These are phyloP conservation scores for Pleurotus djamor DNA, from an alignment of 768 basidiomycete species.

Conservation along the genomic window DNA sequence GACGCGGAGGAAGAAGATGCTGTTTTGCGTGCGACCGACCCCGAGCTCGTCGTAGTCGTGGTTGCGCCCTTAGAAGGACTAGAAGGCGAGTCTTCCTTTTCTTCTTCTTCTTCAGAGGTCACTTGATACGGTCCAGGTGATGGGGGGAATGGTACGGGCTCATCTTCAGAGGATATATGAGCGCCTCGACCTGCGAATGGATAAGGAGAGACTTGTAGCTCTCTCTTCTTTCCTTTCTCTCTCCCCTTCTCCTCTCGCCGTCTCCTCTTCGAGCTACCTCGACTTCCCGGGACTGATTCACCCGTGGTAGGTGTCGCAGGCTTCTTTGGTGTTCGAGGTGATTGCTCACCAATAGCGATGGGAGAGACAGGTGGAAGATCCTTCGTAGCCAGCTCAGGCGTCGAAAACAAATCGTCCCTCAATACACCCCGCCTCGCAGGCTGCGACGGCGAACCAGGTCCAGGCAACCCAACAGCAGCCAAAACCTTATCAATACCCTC, in stretches of 20 bases:
- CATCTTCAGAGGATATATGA: constrained; percentile 59
- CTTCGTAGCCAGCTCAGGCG: constrained; percentile 24
- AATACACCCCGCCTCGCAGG: constrained; percentile 60
- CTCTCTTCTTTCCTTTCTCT: constrained; percentile 37
- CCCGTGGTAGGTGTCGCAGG: no score
- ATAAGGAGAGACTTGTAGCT: constrained; percentile 52
- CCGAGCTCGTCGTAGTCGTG: constrained; percentile 23
- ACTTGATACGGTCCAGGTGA: constrained; percentile 40
- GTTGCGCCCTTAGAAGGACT: constrained; percentile 23
- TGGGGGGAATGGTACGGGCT: constrained; percentile 70
- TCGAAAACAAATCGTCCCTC: constrained; percentile 63
- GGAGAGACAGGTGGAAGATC: constrained; percentile 9
- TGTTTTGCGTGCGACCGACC: no score
- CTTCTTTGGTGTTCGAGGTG: constrained; percentile 9
- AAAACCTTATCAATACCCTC: constrained; percentile 59
- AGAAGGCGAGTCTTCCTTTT: constrained; percentile 29
- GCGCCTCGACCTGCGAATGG: constrained; percentile 66
- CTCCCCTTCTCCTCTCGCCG: not conserved
- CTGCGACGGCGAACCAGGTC: constrained; percentile 39
- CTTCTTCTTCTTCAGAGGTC: constrained; percentile 21
- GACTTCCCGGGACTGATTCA: not conserved
- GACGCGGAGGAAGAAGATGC: no score
- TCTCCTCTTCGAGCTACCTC: not conserved
- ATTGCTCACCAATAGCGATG: constrained; percentile 44
- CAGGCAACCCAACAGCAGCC: constrained; percentile 54